Conservation (phyloP, 192 early-diverging fungal species). For the Helicostylum pulchrum region DNA sequence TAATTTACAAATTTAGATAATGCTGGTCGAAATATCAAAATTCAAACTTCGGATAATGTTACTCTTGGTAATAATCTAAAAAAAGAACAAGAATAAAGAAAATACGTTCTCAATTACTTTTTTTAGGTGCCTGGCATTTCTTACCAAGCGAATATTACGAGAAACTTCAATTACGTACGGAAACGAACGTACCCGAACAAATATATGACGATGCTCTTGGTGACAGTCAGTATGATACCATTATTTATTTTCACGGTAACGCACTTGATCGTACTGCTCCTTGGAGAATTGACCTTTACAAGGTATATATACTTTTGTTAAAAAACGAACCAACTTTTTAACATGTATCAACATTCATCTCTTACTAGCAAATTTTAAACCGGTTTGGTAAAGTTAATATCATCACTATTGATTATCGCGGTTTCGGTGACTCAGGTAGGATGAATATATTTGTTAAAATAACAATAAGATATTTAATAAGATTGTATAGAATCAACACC, state of each 20-base stretch:
- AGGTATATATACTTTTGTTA: slow-evolving; percentile 12
- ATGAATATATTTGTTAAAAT: background rate
- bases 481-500: slow-evolving; percentile 23
- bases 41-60: slow-evolving; percentile 28
- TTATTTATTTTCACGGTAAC: slow-evolving; percentile 43
- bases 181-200: background rate
- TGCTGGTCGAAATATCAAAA: slow-evolving; percentile 29
- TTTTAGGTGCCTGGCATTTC: slow-evolving; percentile 37
- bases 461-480: background rate
- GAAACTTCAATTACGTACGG: slow-evolving; percentile 15
- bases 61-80: slow-evolving; percentile 25
- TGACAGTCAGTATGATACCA: slow-evolving; percentile 28
- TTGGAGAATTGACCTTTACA: slow-evolving; percentile 36
- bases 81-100: background rate
- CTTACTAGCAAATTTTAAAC: slow-evolving; percentile 17
- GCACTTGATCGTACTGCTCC: slow-evolving; percentile 35
- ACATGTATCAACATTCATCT: too few relatives aligned
- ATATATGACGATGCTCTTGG: slow-evolving; percentile 26
- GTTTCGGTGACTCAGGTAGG: slow-evolving; percentile 39
- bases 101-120: background rate
- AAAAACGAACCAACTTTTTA: background rate
- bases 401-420: slow-evolving; percentile 38
- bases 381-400: slow-evolving; percentile 30
- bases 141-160: slow-evolving; percentile 31
- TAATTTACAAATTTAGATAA: slow-evolving; percentile 22